Conservation (phyloP, 2,329 filamentous ascomycete species). For the Aspergillus piperis region DNA sequence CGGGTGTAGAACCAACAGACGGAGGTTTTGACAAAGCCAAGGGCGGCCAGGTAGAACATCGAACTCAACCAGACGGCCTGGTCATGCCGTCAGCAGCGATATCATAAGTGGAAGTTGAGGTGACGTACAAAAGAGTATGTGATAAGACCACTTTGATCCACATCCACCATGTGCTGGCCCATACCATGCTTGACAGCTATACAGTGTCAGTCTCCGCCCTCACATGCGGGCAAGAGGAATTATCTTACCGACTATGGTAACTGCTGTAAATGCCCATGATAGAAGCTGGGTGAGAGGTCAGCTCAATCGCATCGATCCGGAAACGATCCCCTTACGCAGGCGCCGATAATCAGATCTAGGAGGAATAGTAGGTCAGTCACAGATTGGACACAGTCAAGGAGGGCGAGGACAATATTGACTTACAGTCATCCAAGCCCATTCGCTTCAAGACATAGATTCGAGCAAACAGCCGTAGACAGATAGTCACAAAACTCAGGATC, state of each 20-base stretch:
- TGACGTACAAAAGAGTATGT: constrained; percentile 16
- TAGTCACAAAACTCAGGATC: constrained; percentile 39
- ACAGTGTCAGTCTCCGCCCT: not conserved
- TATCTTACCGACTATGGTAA: constrained; percentile 36
- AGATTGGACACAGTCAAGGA: no score
- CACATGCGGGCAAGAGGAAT: not conserved
- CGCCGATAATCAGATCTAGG: constrained; percentile 33
- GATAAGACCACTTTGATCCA: constrained; percentile 12
- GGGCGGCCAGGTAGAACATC: constrained; percentile 51
- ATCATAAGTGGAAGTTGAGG: no score
- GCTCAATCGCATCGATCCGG: not conserved
- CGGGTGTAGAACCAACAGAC: constrained; percentile 50
- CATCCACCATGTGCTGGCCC: constrained; percentile 19
- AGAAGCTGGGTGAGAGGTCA: constrained; percentile 26
- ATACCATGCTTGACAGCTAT: constrained; percentile 22
- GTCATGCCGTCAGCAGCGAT: not conserved
- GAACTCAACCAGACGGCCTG: constrained; percentile 50
- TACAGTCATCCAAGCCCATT: constrained; percentile 36
- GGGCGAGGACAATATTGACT: constrained; percentile 10
- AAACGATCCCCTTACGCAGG: constrained; percentile 27
- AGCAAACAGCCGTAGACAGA: constrained; percentile 43
- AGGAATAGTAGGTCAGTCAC: constrained; percentile 11
- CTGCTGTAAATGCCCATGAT: constrained; percentile 40
- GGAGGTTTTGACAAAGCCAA: constrained; percentile 53
- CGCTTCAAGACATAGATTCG: constrained; percentile 40